Evolutionary conservation across 164 flowering plant species (phyloP).

Genomic region (Kingdonia uniflora): DNA sequence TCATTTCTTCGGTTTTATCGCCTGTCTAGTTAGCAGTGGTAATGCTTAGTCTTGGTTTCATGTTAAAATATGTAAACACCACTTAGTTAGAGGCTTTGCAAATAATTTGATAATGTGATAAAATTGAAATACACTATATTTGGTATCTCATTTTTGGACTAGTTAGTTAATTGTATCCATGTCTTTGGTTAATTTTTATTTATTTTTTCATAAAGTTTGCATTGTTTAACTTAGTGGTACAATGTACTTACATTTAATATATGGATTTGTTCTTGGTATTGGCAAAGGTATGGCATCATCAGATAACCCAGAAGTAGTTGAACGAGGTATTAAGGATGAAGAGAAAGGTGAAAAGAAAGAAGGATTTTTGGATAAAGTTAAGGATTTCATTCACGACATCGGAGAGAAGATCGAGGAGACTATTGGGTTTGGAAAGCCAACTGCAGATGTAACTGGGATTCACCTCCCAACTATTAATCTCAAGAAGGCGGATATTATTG

Average conservation of each 20-base stretch:
- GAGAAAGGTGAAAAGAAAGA: slow-evolving; percentile 45
- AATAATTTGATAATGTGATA: too few relatives aligned
- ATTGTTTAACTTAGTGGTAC: not conserved
- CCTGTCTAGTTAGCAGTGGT: too few relatives aligned
- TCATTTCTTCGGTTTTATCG: too few relatives aligned
- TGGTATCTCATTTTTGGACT: too few relatives aligned
- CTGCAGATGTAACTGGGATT: slow-evolving; percentile 68
- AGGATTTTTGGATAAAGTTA: slow-evolving; percentile 64
- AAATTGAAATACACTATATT: too few relatives aligned
- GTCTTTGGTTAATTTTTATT: too few relatives aligned
- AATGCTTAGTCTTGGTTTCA: too few relatives aligned
- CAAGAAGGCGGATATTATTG: slow-evolving; percentile 53
- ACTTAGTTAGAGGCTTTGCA: too few relatives aligned
- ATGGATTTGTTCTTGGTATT: slow-evolving; percentile 1
- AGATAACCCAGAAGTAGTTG: slow-evolving; percentile 48
- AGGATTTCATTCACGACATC: slow-evolving; percentile 67
- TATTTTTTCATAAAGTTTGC: too few relatives aligned
- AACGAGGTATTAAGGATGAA: slow-evolving; percentile 39
- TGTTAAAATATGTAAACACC: too few relatives aligned
- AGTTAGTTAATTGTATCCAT: too few relatives aligned
- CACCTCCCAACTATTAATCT: slow-evolving; percentile 65
- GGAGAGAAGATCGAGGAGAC: slow-evolving; percentile 77
- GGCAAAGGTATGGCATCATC: slow-evolving; percentile 53
- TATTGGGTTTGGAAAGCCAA: slow-evolving; percentile 81
- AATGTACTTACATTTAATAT: not conserved